Conservation (phyloP, 1,284 basidiomycete genomes). For the Apiotrichum gamsii region DNA sequence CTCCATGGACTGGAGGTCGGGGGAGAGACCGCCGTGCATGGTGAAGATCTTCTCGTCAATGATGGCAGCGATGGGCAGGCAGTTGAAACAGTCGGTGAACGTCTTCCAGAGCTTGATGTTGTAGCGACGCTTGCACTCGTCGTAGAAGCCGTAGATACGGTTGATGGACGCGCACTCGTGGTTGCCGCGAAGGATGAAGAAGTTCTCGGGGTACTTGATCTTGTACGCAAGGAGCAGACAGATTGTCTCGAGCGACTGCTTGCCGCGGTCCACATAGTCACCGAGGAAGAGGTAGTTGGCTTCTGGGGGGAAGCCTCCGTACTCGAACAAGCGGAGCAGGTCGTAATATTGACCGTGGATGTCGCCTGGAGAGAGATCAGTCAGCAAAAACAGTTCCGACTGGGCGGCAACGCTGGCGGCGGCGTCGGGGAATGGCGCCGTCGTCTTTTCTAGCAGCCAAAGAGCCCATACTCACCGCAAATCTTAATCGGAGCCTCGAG, state of each 20-base stretch:
- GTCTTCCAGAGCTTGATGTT: constrained; percentile 64
- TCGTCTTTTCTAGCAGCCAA: not conserved
- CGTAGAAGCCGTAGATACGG: constrained; percentile 59
- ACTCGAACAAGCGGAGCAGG: constrained; percentile 56
- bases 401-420: too few species aligned
- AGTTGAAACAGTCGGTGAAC: constrained; percentile 62
- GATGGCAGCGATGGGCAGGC: constrained; percentile 58
- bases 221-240: constrained; percentile 53
- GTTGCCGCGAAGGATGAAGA: constrained; percentile 58
- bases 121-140: constrained; percentile 59
- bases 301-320: constrained; percentile 58
- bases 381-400: too few species aligned
- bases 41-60: constrained; percentile 61
- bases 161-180: constrained; percentile 59
- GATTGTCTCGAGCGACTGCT: constrained; percentile 59
- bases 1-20: constrained; percentile 98
- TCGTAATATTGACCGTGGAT: constrained; percentile 60
- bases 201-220: constrained; percentile 61
- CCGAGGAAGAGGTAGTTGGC: constrained; percentile 60
- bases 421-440: too few species aligned
- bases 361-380: constrained; percentile 48
- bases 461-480: constrained; percentile 55
- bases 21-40: constrained; percentile 57
- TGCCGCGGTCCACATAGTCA: constrained; percentile 59
- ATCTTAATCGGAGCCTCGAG: constrained; percentile 60